Evolutionary conservation across 495 filamentous ascomycete species (phyloP).

Genomic region (Podospora tetraspora): DNA sequence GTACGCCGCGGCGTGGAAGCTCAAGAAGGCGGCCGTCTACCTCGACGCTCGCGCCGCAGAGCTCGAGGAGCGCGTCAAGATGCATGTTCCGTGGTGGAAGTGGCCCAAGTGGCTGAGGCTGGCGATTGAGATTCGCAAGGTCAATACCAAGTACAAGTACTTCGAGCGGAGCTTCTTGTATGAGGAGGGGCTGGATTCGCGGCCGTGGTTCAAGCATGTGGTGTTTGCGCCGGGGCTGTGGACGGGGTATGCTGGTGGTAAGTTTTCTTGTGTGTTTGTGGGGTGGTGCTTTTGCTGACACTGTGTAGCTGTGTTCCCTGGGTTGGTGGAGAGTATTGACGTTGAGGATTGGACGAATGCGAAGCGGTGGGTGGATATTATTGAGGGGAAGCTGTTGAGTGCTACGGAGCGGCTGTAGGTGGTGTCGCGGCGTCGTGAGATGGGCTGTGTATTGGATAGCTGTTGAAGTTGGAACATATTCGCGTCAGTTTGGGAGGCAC

Average conservation of each 20-base stretch:
- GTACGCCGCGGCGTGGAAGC: slow-evolving; percentile 44
- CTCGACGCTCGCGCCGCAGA: slow-evolving; percentile 57
- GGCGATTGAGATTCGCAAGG: slow-evolving; percentile 55
- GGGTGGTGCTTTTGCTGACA: slow-evolving; percentile 12
- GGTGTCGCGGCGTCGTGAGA: neutral
- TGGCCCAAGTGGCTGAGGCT: slow-evolving; percentile 64
- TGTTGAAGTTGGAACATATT: too few relatives aligned
- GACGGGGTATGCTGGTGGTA: slow-evolving; percentile 79
- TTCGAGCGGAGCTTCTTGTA: slow-evolving; percentile 83
- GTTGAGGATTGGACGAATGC: slow-evolving; percentile 66
- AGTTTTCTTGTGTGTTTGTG: slow-evolving; percentile 16
- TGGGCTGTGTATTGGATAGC: neutral
- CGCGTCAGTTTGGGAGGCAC: too few relatives aligned
- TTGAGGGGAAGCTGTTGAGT: slow-evolving; percentile 45
- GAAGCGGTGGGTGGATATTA: slow-evolving; percentile 71
- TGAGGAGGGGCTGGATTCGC: slow-evolving; percentile 68
- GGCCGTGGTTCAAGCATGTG: slow-evolving; percentile 91
- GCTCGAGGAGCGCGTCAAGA: slow-evolving; percentile 59
- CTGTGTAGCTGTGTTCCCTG: slow-evolving; percentile 64
- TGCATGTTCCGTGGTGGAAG: slow-evolving; percentile 76
- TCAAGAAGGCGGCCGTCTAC: slow-evolving; percentile 53
- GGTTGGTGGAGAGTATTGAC: slow-evolving; percentile 79
- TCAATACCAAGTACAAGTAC: slow-evolving; percentile 65
- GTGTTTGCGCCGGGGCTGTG: slow-evolving; percentile 82
- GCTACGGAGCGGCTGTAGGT: neutral